Base-by-base conservation (phyloP, 2,329 filamentous ascomycete species). In the Epichloe bromicola region DNA sequence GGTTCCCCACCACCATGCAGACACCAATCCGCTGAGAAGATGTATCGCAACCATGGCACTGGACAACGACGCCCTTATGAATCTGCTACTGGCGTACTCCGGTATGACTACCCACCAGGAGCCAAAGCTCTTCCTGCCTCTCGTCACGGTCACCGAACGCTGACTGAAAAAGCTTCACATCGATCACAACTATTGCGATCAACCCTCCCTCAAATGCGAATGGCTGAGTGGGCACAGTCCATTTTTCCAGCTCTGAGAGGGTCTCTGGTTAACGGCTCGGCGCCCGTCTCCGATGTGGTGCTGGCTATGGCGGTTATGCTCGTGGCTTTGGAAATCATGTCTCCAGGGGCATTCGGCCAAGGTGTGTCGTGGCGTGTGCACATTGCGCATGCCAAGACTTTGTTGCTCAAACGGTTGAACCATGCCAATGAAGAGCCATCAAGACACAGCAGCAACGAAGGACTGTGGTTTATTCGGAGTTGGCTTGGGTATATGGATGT, bases 401-500 rank as follows among this genome's bases (percentile, higher is more conserved):
- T 94, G 57, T 89, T 91, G 59, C 72, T 81, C 14, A 76, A 80
- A 3, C 79, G 60, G 60, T 75, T 60, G 74, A 42, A 12, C 19
- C 19, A 19, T 11, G 40, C 4, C 19, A 14, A 17, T 12, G 3
- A 23, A 10, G 11, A 42, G 11, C 40, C 40, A 7, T 23, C 40
- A 12, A 20, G 10, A 8, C 19, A 12, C 40, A 42, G n/a, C 11
- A 19, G 20, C 11, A 23, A 82, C 60, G 72, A 79, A 60, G 73
- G 86, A 50, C 75, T 82, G 50, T 83, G 84, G 49, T 93, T 94
- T 61, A 74, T 93, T 10, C 83, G 80, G 57, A 80, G 85, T 53
- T 94, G 88, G 88, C 85, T 93, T 56, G 85, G 84, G 2, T 93
- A 93, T 65, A 75, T 94, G 19, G 87, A 93, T 60, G 81, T 93